These are phyloP conservation scores for Botrytis fabae DNA, from an alignment of 2,329 filamentous ascomycete species.

Conservation along the genomic window DNA sequence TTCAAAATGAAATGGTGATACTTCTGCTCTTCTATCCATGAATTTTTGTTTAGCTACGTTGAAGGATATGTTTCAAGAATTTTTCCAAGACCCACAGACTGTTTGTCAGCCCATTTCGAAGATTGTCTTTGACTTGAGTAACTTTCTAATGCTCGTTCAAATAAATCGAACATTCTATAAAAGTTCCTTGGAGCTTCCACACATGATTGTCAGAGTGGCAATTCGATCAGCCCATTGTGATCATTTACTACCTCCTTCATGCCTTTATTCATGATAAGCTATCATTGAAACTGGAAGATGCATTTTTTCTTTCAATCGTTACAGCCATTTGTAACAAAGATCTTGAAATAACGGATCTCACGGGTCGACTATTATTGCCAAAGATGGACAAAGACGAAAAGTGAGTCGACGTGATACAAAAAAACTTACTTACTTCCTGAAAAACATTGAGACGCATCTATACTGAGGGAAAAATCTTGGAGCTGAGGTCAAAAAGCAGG, in stretches of 20 bases:
- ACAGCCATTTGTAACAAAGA: rapidly evolving
- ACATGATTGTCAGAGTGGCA: background rate
- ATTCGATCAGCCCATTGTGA: background rate
- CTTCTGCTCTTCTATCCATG: too few species aligned
- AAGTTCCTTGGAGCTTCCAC: background rate
- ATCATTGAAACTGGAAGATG: background rate
- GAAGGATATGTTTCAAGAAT: too few species aligned
- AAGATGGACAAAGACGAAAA: background rate
- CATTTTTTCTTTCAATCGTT: background rate
- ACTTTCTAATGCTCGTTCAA: too few species aligned
- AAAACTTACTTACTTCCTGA: too few species aligned
- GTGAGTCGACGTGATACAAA: background rate
- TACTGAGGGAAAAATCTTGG: background rate
- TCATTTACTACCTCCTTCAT: background rate
- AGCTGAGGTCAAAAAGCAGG: background rate
- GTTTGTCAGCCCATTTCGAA: too few species aligned
- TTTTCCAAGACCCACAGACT: too few species aligned
- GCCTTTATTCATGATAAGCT: background rate
- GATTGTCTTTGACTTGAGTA: too few species aligned
- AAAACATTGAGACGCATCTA: background rate
- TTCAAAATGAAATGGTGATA: too few species aligned
- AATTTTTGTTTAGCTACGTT: too few species aligned
- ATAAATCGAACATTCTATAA: background rate
- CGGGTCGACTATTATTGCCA: background rate
- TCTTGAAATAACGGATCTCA: background rate